phyloP scores from a whole-genome alignment of 331 rosid genomes.

The Phaseolus coccineus region DNA sequence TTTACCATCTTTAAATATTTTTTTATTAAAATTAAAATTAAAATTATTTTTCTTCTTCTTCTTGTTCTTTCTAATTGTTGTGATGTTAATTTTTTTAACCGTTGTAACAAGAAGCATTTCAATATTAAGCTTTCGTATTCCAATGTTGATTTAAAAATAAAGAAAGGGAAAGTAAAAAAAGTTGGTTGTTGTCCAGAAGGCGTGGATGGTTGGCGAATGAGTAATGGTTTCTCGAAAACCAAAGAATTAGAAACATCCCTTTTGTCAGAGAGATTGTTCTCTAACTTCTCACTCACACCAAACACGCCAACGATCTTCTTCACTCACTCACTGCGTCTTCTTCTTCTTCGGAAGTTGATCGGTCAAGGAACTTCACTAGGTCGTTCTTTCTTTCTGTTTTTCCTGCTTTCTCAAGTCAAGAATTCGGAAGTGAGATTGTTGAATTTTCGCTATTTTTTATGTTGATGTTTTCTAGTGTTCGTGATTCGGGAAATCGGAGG shows the following conservation, averaged over 20 bases:
- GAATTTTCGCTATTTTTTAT: background rate
- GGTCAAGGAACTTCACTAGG: slow-evolving; percentile 35
- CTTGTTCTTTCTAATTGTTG: no score
- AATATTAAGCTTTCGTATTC: no score
- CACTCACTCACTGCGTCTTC: slow-evolving; percentile 12
- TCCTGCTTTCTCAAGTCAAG: background rate
- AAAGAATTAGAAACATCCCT: slow-evolving; percentile 54
- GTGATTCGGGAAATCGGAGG: slow-evolving; percentile 43
- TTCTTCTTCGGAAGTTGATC: slow-evolving; percentile 34
- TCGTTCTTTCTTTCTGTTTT: background rate
- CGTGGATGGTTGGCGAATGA: slow-evolving; percentile 48
- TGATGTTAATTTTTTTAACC: no score
- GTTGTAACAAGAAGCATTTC: no score
- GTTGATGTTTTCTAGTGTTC: background rate
- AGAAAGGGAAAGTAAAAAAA: slow-evolving; percentile 45
- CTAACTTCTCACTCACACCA: background rate
- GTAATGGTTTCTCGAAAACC: slow-evolving; percentile 61
- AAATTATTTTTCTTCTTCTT: no score
- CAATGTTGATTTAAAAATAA: background rate
- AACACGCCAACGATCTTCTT: background rate
- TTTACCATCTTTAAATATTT: no score
- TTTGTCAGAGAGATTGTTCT: slow-evolving; percentile 45
- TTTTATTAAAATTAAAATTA: no score
- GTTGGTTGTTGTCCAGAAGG: slow-evolving; percentile 62
- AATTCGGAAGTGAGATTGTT: background rate